Conservation (phyloP, 108 stramenopile genomes). For the Cyclotella atomus region DNA sequence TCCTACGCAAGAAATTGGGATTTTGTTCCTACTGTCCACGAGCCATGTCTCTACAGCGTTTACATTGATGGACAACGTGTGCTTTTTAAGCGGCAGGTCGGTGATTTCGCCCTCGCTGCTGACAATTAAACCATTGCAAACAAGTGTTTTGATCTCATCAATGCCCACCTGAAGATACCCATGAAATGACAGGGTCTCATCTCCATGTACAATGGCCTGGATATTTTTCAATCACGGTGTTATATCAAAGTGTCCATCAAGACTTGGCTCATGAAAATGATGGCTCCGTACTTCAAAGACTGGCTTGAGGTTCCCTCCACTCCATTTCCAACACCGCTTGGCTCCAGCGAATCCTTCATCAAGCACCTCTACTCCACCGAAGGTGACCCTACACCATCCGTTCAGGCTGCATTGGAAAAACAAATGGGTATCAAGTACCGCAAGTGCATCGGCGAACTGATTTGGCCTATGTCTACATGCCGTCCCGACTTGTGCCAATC, state of each 20-base stretch:
- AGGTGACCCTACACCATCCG: neutral
- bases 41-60: constrained; percentile 11
- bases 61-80: neutral
- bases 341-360: neutral
- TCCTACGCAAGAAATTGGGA: constrained; percentile 6
- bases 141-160: neutral
- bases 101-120: neutral
- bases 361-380: neutral
- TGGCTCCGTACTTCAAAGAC: neutral
- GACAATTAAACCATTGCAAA: neutral
- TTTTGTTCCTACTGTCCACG: constrained; percentile 7
- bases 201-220: neutral
- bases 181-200: neutral
- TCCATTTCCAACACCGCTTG: neutral
- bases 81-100: neutral
- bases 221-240: neutral
- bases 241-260: neutral
- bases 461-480: constrained; percentile 1
- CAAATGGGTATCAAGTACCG: neutral
- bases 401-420: neutral
- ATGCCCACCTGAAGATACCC: neutral
- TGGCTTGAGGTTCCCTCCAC: neutral
- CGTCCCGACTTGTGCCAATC: neutral
- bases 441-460: neutral
- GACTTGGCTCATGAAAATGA: neutral